Evolutionary conservation across 768 basidiomycete species (phyloP), one percentile per base, ranked within the genome.

Genomic region (Leucosporidium yakuticum): DNA sequence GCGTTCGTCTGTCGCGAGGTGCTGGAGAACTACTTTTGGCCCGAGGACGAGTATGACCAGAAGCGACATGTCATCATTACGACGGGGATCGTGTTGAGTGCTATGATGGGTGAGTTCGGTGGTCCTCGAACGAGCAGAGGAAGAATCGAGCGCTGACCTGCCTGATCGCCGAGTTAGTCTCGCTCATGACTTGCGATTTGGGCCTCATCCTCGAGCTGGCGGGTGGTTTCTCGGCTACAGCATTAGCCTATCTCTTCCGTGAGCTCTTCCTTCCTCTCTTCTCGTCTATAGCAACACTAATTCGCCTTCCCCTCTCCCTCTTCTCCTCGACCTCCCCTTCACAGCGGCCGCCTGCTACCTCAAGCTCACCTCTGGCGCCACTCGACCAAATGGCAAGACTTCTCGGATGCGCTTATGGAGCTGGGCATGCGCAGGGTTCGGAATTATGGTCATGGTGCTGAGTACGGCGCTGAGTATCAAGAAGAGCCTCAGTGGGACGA

Each of bases 201-300:
- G 96, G 96, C n/a, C 88, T 97, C 55, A 96, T 95, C 81, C 87
- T 99, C 49, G 96, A 99, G 81, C 89, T 99, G 54, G 94, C 93
- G 0, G 96, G 96, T n/a, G 95, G 95, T 2, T 72, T 74, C 67
- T 79, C 78, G 20, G 80, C 81, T 1, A 79, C 92, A 0, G 86
- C 91, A 0, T 84, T 97, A 15, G 95, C 95, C 5, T 97, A 87
- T 80, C 92, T 97, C 71, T 92, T 92, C 61, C 70, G 75, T 77
- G 27, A 59, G 77, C 70, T 27, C 34, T 15, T 36, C 15, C 49
- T 29, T 39, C 15, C 27, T 29, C 39, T 15, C 14, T 44, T 3
- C 3, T 15, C 39, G 39, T 15, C 39, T 44, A 44, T 15, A 44
- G 39, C 5, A 36, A 5, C 34, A 36, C 12, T 5, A 12, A 36